These are phyloP conservation scores for Leishmania tropica DNA, from an alignment of 208 protist species.

Conservation along the genomic window DNA sequence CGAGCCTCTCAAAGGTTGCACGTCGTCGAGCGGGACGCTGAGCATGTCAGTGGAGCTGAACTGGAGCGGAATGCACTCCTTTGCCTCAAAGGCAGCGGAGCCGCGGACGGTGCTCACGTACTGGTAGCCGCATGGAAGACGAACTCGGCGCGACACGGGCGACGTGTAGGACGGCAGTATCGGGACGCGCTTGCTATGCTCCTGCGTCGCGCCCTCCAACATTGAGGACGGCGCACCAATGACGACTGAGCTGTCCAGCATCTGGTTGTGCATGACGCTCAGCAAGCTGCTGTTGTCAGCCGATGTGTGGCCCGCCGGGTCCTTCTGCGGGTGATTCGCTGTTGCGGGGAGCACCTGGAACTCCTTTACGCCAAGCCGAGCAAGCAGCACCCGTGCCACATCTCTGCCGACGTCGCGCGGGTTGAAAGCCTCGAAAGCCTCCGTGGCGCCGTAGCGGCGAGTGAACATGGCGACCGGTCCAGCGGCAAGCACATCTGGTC, in stretches of 20 bases:
- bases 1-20: slow-evolving; percentile 6
- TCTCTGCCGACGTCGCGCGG: slow-evolving; percentile 82
- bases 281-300: neutral
- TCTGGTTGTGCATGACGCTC: slow-evolving; percentile 1
- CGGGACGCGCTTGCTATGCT: neutral
- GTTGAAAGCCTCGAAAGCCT: slow-evolving; percentile 86
- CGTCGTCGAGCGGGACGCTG: slow-evolving; percentile 25
- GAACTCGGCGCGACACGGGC: slow-evolving; percentile 51
- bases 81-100: slow-evolving; percentile 36
- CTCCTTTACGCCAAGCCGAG: slow-evolving; percentile 80
- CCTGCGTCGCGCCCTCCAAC: slow-evolving; percentile 28
- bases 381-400: slow-evolving; percentile 77
- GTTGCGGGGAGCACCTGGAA: slow-evolving; percentile 29
- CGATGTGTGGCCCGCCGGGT: neutral
- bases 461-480: slow-evolving; percentile 94
- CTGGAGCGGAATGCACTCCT: slow-evolving; percentile 46
- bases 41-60: slow-evolving; percentile 52
- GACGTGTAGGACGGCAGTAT: slow-evolving; percentile 56
- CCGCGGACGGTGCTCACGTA: slow-evolving; percentile 67
- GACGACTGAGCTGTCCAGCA: neutral
- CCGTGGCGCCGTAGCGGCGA: slow-evolving; percentile 85
- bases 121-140: slow-evolving; percentile 59
- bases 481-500: slow-evolving; percentile 80
- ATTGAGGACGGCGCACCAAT: slow-evolving; percentile 18
- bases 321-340: neutral